A percentile compares a stretch with the other conserved stretches of the same genome.
These are phyloP conservation scores for Pseudognaphalium luteoalbum DNA, from an alignment of 129 eudicot species.

Conservation along the genomic window DNA sequence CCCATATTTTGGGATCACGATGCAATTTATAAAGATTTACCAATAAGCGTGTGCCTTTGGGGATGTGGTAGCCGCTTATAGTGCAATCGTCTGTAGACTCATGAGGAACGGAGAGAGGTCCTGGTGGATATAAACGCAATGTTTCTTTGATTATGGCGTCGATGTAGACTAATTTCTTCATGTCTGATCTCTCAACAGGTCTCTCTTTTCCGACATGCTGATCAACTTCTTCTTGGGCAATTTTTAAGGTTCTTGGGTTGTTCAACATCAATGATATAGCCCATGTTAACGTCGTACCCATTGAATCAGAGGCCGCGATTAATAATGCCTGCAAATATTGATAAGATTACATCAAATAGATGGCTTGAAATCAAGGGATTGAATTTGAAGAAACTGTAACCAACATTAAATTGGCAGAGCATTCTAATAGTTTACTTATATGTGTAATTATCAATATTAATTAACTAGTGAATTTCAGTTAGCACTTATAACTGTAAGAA, in stretches of 20 bases:
- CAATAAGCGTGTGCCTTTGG: slow-evolving; percentile 11
- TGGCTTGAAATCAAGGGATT: too few species aligned
- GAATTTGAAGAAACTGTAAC: not conserved
- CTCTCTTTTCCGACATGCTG: slow-evolving; percentile 41
- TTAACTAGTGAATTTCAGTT: too few species aligned
- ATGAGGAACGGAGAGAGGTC: slow-evolving; percentile 36
- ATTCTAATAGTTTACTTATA: too few species aligned
- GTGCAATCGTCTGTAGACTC: slow-evolving; percentile 30
- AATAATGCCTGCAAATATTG: slow-evolving; percentile 3
- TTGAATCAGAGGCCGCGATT: slow-evolving; percentile 21
- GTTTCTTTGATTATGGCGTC: slow-evolving; percentile 41
- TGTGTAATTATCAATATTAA: too few species aligned
- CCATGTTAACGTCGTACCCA: slow-evolving; percentile 41
- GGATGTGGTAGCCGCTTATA: slow-evolving; percentile 29
- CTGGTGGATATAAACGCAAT: slow-evolving; percentile 35
- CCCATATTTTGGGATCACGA: not conserved
- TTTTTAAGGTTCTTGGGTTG: slow-evolving; percentile 18
- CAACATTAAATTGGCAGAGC: not conserved
- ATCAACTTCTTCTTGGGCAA: slow-evolving; percentile 28
- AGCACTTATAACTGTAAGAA: too few species aligned
- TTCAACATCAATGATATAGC: slow-evolving; percentile 46
- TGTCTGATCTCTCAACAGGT: slow-evolving; percentile 36
- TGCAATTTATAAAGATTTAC: slow-evolving; percentile 32
- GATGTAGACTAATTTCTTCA: slow-evolving; percentile 43
- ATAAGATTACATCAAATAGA: too few species aligned